phyloP scores from a whole-genome alignment of 2,329 filamentous ascomycete genomes.

The Fusarium udum region DNA sequence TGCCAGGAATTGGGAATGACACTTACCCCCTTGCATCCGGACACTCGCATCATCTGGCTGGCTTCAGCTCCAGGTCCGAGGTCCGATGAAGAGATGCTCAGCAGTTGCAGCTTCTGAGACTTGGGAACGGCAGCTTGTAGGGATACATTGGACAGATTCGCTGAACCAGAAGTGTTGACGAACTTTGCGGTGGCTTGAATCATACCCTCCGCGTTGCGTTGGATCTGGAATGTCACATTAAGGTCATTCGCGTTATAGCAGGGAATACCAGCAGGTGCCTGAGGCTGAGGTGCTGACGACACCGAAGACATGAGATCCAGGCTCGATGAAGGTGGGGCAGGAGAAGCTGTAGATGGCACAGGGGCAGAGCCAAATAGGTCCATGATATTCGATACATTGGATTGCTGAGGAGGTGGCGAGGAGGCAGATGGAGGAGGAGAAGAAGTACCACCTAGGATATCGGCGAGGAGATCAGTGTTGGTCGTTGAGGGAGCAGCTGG shows the following conservation, averaged over 20 bases:
- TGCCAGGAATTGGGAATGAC: background rate
- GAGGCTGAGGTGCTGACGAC: slow-evolving; percentile 52
- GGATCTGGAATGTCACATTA: slow-evolving; percentile 81
- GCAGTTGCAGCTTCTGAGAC: slow-evolving; percentile 90
- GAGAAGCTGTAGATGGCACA: slow-evolving; percentile 47
- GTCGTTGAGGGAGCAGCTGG: slow-evolving; percentile 65
- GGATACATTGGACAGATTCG: slow-evolving; percentile 76
- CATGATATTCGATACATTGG: slow-evolving; percentile 81
- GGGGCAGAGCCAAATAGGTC: slow-evolving; percentile 76
- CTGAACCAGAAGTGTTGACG: slow-evolving; percentile 75
- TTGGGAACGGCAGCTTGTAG: slow-evolving; percentile 96
- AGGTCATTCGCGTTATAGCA: slow-evolving; percentile 91
- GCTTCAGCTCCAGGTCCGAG: slow-evolving; percentile 82
- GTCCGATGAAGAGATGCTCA: slow-evolving; percentile 85
- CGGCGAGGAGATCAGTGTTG: slow-evolving; percentile 87
- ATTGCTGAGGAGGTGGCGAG: slow-evolving; percentile 62
- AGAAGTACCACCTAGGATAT: slow-evolving; percentile 85
- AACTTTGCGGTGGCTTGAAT: slow-evolving; percentile 88
- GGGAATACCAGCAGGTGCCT: slow-evolving; percentile 64
- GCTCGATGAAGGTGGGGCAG: slow-evolving; percentile 53
- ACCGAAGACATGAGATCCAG: slow-evolving; percentile 61
- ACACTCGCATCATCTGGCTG: slow-evolving; percentile 89
- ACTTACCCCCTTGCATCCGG: slow-evolving; percentile 88
- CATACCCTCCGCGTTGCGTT: slow-evolving; percentile 80
- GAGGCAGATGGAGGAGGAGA: slow-evolving; percentile 51